Conservation (phyloP, 2,329 filamentous ascomycete genomes). For the Fusarium euwallaceae region DNA sequence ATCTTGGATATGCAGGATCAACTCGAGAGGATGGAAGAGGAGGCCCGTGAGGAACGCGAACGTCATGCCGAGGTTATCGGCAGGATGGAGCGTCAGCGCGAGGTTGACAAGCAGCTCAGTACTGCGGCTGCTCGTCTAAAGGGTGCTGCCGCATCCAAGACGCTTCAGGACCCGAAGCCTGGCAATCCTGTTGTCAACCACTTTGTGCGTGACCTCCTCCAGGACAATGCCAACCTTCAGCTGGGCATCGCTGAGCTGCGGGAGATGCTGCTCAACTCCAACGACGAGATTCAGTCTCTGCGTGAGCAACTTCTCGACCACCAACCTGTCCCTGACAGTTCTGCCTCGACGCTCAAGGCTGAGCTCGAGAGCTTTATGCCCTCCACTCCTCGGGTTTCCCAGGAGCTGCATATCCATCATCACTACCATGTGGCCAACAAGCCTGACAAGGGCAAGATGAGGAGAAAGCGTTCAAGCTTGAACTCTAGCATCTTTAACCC, state of each 20-base stretch:
- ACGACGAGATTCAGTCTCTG: constrained; percentile 91
- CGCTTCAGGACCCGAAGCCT: constrained; percentile 69
- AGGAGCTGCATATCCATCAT: constrained; percentile 92
- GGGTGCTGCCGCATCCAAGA: constrained; percentile 80
- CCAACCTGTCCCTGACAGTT: constrained; percentile 71
- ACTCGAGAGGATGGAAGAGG: constrained; percentile 87
- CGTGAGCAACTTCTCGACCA: constrained; percentile 85
- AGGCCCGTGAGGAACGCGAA: constrained; percentile 83
- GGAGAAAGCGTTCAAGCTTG: constrained; percentile 79
- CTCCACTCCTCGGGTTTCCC: constrained; percentile 59
- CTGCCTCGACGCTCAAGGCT: constrained; percentile 72
- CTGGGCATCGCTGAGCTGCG: constrained; percentile 90
- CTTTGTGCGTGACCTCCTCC: constrained; percentile 94
- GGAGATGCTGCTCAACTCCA: constrained; percentile 90
- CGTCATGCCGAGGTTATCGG: constrained; percentile 84
- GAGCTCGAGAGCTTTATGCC: constrained; percentile 72
- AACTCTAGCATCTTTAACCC: constrained; percentile 73
- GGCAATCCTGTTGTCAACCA: constrained; percentile 85
- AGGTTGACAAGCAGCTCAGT: constrained; percentile 85
- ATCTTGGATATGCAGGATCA: constrained; percentile 86
- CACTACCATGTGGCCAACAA: constrained; percentile 84
- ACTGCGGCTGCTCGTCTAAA: constrained; percentile 85
- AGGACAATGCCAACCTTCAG: constrained; percentile 95
- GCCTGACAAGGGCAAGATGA: constrained; percentile 72
- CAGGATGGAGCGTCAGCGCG: constrained; percentile 86